A percentile compares a stretch with the other conserved stretches of the same genome.
Conservation (phyloP, 768 basidiomycete genomes). For the Agrocybe chaxingu region DNA sequence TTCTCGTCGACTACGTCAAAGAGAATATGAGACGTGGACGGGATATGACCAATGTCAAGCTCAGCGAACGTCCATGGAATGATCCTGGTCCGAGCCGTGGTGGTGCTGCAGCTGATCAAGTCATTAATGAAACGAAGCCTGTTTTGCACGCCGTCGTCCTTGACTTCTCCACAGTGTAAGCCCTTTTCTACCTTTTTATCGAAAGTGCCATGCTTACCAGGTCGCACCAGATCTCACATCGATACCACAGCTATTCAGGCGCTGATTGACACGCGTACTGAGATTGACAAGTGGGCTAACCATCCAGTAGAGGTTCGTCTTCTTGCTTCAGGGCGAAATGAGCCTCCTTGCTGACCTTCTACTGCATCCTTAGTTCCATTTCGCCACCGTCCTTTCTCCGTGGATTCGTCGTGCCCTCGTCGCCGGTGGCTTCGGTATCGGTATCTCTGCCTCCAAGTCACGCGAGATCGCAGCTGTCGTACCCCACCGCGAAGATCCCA, state of each 20-base stretch:
- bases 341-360: not conserved
- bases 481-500: conserved; percentile 47
- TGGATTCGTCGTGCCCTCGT: conserved; percentile 90
- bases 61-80: conserved; percentile 89
- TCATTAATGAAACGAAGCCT: conserved; percentile 54
- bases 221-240: conserved; percentile 62
- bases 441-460: conserved; percentile 36
- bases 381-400: conserved; percentile 85
- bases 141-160: conserved; percentile 82
- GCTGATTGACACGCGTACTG: conserved; percentile 82
- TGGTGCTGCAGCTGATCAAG: conserved; percentile 42
- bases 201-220: too few species aligned
- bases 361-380: conserved; percentile 71
- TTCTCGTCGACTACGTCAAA: conserved; percentile 81
- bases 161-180: conserved; percentile 84
- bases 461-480: conserved; percentile 77
- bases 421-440: conserved; percentile 88
- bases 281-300: conserved; percentile 87
- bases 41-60: conserved; percentile 61
- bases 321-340: not conserved
- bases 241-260: conserved; percentile 93
- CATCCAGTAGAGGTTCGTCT: conserved; percentile 61
- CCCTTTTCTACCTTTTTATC: conserved; percentile 3
- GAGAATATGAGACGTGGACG: conserved; percentile 70
- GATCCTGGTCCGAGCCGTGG: conserved; percentile 72